Percentiles rank a stretch among this genome's conserved stretches.
phyloP scores from a whole-genome alignment of 345 rosid genomes.

The Eucalyptus shirleyi region DNA sequence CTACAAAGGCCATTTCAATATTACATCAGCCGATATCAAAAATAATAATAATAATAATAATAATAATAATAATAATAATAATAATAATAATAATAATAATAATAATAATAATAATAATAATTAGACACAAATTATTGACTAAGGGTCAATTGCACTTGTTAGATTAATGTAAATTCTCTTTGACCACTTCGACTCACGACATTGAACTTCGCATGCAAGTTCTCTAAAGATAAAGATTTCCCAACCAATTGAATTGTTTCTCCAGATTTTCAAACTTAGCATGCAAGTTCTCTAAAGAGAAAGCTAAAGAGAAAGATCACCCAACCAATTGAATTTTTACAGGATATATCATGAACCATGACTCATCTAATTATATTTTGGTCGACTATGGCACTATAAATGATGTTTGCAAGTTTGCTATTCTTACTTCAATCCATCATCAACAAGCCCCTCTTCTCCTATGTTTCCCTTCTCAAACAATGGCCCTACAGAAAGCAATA shows the following conservation, averaged over 20 bases:
- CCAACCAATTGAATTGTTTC: not conserved
- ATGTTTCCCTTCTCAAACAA: not conserved
- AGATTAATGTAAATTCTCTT: too few relatives aligned
- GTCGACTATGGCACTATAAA: not conserved
- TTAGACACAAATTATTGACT: not conserved
- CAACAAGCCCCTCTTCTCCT: not conserved
- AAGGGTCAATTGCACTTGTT: not conserved
- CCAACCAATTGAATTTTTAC: not conserved
- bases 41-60: too few relatives aligned
- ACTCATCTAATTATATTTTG: not conserved
- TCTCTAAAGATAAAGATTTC: not conserved
- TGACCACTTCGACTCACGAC: not conserved
- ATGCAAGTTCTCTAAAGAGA: not conserved
- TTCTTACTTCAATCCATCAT: not conserved
- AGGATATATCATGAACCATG: not conserved
- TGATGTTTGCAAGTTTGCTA: not conserved
- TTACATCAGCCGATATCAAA: not conserved
- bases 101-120: too few relatives aligned
- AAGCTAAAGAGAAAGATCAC: not conserved
- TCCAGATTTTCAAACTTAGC: too few relatives aligned
- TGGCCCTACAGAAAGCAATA: not conserved
- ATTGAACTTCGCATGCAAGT: not conserved
- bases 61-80: too few relatives aligned
- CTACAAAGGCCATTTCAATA: not conserved
- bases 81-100: too few relatives aligned